These are phyloP conservation scores for Moricandia arvensis DNA, from an alignment of 345 rosid genomes.

Conservation along the genomic window DNA sequence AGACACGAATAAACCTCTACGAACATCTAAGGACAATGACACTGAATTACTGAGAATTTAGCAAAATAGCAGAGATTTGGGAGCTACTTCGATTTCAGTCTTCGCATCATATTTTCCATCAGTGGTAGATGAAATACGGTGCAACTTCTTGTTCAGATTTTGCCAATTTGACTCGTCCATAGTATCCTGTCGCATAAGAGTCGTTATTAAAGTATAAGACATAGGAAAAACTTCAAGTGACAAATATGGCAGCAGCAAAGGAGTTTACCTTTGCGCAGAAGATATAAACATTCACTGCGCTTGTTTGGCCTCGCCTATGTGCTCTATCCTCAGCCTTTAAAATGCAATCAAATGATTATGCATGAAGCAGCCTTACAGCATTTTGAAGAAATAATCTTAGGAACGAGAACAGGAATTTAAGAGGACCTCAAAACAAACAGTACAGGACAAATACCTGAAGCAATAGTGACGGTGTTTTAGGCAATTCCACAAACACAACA, in stretches of 20 bases:
- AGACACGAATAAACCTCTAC: conserved; percentile 3
- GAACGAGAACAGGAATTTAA: conserved; percentile 5
- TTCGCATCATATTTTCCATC: conserved; percentile 91
- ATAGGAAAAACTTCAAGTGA: conserved; percentile 22
- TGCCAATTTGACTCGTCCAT: conserved; percentile 80
- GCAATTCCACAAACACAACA: conserved; percentile 92
- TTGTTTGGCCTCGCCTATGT: conserved; percentile 86
- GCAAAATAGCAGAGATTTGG: conserved; percentile 10
- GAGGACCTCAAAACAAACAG: neutral
- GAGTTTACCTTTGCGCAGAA: conserved; percentile 74
- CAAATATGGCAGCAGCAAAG: conserved; percentile 13
- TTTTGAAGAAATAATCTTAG: neutral
- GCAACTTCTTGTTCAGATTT: conserved; percentile 69
- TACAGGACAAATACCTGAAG: conserved; percentile 62
- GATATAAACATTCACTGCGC: conserved; percentile 83
- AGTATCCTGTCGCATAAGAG: conserved; percentile 57
- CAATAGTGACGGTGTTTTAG: conserved; percentile 82
- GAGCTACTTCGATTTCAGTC: conserved; percentile 64
- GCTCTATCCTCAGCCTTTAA: conserved; percentile 96
- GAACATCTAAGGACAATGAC: neutral
- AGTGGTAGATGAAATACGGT: conserved; percentile 76
- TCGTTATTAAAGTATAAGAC: conserved; percentile 7
- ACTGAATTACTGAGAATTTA: conserved; percentile 13
- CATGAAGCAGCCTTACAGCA: conserved; percentile 1
- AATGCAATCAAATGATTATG: conserved; percentile 29